Evolutionary conservation across 495 filamentous ascomycete species (phyloP).

Genomic region (Hyaloscypha bicolor): DNA sequence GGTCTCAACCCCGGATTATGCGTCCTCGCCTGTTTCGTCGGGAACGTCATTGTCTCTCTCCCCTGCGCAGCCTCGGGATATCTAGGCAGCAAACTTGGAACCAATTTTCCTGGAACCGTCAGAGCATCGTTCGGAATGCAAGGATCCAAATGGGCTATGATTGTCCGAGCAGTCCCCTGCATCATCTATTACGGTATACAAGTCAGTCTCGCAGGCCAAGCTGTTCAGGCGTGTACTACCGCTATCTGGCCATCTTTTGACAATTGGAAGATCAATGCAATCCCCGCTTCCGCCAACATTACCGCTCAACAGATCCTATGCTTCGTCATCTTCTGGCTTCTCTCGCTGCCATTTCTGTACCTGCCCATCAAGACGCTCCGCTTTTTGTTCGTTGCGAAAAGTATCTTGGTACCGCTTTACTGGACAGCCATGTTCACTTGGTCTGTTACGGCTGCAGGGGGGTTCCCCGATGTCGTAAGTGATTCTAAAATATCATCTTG

Average conservation of each 20-base stretch:
- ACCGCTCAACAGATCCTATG: slow-evolving; percentile 3
- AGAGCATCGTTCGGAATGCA: slow-evolving; percentile 4
- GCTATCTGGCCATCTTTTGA: slow-evolving; percentile 3
- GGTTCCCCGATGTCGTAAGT: not conserved
- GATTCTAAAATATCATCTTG: too few species aligned
- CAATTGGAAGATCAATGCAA: not conserved
- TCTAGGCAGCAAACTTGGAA: slow-evolving; percentile 2
- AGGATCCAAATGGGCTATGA: slow-evolving; percentile 4
- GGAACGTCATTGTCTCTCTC: not conserved
- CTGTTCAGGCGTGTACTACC: slow-evolving; percentile 1
- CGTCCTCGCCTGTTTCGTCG: not conserved
- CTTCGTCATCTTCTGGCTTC: slow-evolving; percentile 5
- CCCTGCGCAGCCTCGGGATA: not conserved
- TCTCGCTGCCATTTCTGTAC: not conserved
- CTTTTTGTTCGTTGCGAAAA: not conserved
- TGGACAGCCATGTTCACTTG: slow-evolving; percentile 4
- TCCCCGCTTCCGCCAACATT: not conserved
- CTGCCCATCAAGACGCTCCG: not conserved
- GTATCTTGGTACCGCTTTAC: not conserved
- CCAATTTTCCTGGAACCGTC: slow-evolving; percentile 1
- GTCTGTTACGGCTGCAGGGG: not conserved
- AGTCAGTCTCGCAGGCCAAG: slow-evolving; percentile 7
- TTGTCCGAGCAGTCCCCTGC: not conserved
- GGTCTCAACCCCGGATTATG: not conserved
- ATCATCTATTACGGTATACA: slow-evolving; percentile 3